phyloP scores from a whole-genome alignment of 164 flowering plant genomes.

The Vitis riparia region DNA sequence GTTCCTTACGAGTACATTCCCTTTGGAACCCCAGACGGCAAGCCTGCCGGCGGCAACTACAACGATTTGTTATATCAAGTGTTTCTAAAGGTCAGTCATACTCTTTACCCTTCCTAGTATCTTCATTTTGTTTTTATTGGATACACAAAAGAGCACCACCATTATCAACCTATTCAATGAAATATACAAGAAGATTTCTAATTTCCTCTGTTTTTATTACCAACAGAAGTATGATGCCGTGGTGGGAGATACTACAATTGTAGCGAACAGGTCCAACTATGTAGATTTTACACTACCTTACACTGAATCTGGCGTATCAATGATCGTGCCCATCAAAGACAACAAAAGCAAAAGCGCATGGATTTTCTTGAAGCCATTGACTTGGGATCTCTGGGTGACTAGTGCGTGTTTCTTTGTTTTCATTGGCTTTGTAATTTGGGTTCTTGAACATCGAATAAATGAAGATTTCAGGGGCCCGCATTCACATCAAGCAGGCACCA shows the following conservation, averaged over 20 bases:
- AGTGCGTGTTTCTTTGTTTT: conserved; percentile 30
- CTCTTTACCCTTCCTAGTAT: too few relatives aligned
- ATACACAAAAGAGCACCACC: background rate
- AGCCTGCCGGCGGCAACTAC: background rate
- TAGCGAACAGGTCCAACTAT: conserved; percentile 29
- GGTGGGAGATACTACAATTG: conserved; percentile 39
- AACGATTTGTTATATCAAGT: conserved; percentile 22
- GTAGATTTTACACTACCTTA: conserved; percentile 49
- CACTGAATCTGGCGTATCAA: conserved; percentile 36
- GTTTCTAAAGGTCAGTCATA: conserved; percentile 17
- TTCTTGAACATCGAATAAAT: conserved; percentile 28
- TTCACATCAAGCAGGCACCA: conserved; percentile 22
- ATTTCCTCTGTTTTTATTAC: background rate
- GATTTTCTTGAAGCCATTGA: conserved; percentile 45
- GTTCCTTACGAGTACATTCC: background rate
- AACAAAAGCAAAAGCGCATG: conserved; percentile 25
- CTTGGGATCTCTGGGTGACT: conserved; percentile 37
- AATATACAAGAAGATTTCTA: too few relatives aligned
- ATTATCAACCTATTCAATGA: too few relatives aligned
- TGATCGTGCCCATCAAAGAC: conserved; percentile 36
- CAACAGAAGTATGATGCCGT: conserved; percentile 32
- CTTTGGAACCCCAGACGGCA: background rate
- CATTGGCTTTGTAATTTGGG: conserved; percentile 26
- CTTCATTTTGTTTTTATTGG: background rate
- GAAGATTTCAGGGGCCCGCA: conserved; percentile 27